phyloP scores from a whole-genome alignment of 2,329 filamentous ascomycete species.

The Trichoderma breve region DNA sequence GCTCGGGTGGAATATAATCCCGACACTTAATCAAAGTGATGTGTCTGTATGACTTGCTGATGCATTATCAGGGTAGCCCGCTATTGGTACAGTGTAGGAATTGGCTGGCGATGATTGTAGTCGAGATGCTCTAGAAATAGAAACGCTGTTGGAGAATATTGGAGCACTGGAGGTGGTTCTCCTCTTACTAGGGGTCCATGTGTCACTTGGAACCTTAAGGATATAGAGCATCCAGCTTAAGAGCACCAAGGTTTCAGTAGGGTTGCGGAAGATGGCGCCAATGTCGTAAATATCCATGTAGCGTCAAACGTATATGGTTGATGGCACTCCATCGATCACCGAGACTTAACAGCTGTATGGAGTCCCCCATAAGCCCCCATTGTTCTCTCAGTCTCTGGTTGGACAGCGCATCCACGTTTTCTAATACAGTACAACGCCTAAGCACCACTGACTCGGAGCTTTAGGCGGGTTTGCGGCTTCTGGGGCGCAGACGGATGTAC shows the following conservation, averaged over 20 bases:
- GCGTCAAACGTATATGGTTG: no score
- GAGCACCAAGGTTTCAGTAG: not conserved
- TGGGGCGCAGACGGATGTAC: not conserved
- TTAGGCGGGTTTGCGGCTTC: not conserved
- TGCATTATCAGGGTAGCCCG: not conserved
- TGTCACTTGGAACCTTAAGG: not conserved
- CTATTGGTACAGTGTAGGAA: not conserved
- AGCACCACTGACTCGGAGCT: not conserved
- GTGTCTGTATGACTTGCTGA: not conserved
- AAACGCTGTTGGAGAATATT: not conserved
- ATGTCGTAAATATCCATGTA: not conserved
- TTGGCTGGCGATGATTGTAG: not conserved
- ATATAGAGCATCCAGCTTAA: not conserved
- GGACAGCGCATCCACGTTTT: not conserved
- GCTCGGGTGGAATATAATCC: not conserved
- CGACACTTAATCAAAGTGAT: not conserved
- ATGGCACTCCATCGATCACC: not conserved
- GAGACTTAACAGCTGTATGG: not conserved
- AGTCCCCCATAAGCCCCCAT: not conserved
- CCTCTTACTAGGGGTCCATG: not conserved
- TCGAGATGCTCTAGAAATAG: not conserved
- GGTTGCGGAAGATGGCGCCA: not conserved
- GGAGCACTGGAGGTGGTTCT: not conserved
- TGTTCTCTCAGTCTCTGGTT: not conserved
- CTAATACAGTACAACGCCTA: not conserved